Percentiles rank a stretch among this genome's conserved stretches.
Evolutionary conservation across 2,329 filamentous ascomycete genomes (phyloP).

Genomic region (Leptographium wingfieldii): DNA sequence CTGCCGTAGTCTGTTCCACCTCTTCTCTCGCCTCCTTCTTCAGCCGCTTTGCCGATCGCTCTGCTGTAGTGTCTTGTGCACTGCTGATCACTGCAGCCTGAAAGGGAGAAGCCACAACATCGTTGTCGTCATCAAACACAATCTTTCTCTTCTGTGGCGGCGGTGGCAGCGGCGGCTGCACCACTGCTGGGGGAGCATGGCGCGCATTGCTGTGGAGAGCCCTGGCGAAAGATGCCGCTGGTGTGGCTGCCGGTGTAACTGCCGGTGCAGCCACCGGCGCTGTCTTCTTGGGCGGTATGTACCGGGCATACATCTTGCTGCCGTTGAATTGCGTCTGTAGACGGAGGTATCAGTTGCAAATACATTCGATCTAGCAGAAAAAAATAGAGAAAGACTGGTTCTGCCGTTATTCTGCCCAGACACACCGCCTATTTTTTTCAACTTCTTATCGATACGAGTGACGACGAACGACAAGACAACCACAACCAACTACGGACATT

Average conservation of each 20-base stretch:
- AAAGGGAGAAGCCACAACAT: slow-evolving; percentile 4
- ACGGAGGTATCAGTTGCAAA: neutral
- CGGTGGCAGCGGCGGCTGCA: neutral
- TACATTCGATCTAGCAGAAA: neutral
- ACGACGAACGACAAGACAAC: no score
- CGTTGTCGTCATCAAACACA: slow-evolving; percentile 16
- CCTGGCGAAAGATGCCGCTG: slow-evolving; percentile 7
- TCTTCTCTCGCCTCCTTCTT: neutral
- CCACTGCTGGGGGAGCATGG: neutral
- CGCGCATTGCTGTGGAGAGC: slow-evolving; percentile 7
- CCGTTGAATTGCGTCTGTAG: neutral
- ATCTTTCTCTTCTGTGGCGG: slow-evolving; percentile 12
- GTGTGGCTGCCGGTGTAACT: neutral
- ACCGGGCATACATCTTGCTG: slow-evolving; percentile 21
- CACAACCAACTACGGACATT: no score
- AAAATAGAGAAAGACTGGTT: neutral
- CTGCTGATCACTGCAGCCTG: neutral
- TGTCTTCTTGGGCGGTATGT: slow-evolving; percentile 20
- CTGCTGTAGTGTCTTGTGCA: neutral
- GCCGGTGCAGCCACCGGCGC: slow-evolving; percentile 2
- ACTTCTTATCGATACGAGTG: slow-evolving; percentile 5
- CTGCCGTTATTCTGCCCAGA: neutral
- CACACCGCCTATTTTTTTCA: slow-evolving; percentile 6
- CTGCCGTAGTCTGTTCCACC: neutral
- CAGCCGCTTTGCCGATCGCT: slow-evolving; percentile 2